Percentiles rank a stretch among this genome's conserved stretches.
phyloP scores from a whole-genome alignment of 768 basidiomycete species.

The Hypholoma sublateritium region DNA sequence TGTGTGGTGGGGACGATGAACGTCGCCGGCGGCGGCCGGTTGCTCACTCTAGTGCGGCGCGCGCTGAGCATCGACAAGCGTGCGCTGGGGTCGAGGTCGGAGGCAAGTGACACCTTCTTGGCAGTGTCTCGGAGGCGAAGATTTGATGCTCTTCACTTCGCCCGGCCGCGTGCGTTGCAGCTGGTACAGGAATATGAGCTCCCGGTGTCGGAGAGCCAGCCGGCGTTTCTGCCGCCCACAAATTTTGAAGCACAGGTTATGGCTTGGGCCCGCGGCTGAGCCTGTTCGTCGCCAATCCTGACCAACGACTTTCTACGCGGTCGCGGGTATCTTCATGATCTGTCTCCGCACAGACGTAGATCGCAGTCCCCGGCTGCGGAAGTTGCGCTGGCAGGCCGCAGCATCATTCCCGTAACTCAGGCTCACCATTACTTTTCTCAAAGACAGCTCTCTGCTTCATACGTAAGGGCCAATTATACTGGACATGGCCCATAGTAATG shows the following conservation, averaged over 20 bases:
- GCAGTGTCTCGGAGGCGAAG: slow-evolving; percentile 1
- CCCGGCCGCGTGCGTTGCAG: slow-evolving; percentile 19
- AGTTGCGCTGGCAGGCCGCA: neutral
- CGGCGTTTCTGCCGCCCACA: slow-evolving; percentile 26
- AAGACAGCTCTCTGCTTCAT: too few relatives aligned
- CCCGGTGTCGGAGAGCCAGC: slow-evolving; percentile 48
- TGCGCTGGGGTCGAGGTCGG: slow-evolving; percentile 15
- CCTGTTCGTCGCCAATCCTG: slow-evolving; percentile 77
- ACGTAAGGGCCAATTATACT: too few relatives aligned
- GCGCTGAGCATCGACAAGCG: slow-evolving; percentile 29
- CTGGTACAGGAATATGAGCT: slow-evolving; percentile 44
- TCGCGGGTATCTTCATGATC: slow-evolving; percentile 1
- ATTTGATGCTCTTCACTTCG: slow-evolving; percentile 17
- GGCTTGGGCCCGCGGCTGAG: slow-evolving; percentile 63
- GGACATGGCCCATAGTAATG: too few relatives aligned
- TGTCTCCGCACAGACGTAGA: neutral
- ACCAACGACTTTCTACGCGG: slow-evolving; percentile 28
- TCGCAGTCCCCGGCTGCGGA: too few relatives aligned
- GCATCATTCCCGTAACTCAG: too few relatives aligned
- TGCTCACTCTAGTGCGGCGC: slow-evolving; percentile 21
- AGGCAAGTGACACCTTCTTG: neutral
- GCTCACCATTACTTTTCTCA: too few relatives aligned
- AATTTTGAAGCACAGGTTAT: slow-evolving; percentile 53
- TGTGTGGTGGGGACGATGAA: slow-evolving; percentile 65
- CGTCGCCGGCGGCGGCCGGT: slow-evolving; percentile 55